Conservation (phyloP, 2,329 filamentous ascomycete genomes). For the Colletotrichum lupini region DNA sequence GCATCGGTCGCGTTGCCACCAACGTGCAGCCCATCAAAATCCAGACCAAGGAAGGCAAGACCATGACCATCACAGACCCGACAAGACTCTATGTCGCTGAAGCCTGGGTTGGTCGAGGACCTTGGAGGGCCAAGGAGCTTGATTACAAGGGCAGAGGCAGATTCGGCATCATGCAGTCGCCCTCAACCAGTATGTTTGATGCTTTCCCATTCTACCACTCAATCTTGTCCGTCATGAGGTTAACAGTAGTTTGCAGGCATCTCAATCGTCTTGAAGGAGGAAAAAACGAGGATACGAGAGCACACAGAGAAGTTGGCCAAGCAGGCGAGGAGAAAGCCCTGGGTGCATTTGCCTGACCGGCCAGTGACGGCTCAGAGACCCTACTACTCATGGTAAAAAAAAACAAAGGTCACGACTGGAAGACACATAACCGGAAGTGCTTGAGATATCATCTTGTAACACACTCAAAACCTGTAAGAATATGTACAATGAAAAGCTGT, state of each 20-base stretch:
- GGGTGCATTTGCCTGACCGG: constrained; percentile 89
- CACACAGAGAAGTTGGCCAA: constrained; percentile 82
- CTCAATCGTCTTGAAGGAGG: constrained; percentile 88
- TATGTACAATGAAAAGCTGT: constrained; percentile 31
- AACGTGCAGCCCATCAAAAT: constrained; percentile 60
- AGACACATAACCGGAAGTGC: not conserved
- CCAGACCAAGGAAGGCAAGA: constrained; percentile 79
- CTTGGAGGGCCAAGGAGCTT: constrained; percentile 64
- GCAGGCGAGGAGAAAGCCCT: constrained; percentile 79
- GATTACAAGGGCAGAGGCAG: constrained; percentile 83
- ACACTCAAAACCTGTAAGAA: constrained; percentile 29
- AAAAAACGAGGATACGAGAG: constrained; percentile 86
- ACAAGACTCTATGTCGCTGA: constrained; percentile 91
- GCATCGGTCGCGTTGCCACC: constrained; percentile 61
- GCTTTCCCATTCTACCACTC: not conserved
- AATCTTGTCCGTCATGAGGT: not conserved
- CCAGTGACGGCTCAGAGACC: constrained; percentile 86
- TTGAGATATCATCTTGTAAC: not conserved
- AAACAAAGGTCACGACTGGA: not conserved
- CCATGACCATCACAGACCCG: constrained; percentile 76
- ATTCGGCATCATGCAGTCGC: constrained; percentile 74
- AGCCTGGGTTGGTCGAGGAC: constrained; percentile 89
- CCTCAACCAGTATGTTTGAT: constrained; percentile 75
- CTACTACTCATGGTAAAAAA: constrained; percentile 88
- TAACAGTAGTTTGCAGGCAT: constrained; percentile 65